Percentiles rank a stretch among this genome's conserved stretches.
Evolutionary conservation across 805 yeast genomes (phyloP).

Genomic region (Candida methanosorbosa): DNA sequence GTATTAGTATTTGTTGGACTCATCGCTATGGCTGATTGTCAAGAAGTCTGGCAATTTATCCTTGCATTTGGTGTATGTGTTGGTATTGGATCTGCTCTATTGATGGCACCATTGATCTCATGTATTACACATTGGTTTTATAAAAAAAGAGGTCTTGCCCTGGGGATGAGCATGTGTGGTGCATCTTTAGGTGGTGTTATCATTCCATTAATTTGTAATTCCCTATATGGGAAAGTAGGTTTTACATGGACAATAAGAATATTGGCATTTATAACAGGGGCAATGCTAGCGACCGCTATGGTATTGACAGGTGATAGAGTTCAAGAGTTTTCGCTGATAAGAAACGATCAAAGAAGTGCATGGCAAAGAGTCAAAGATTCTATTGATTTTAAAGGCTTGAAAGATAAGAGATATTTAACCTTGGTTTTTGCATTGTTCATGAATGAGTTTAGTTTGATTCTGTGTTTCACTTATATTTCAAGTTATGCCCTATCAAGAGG

Average conservation of each 20-base stretch:
- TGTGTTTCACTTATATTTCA: slow-evolving; percentile 45
- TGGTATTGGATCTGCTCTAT: slow-evolving; percentile 38
- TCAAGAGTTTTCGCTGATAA: slow-evolving; percentile 5
- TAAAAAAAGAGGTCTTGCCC: slow-evolving; percentile 46
- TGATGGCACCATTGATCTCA: slow-evolving; percentile 36
- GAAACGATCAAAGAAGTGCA: slow-evolving; percentile 1
- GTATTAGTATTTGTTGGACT: slow-evolving; percentile 28
- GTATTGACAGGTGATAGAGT: slow-evolving; percentile 22
- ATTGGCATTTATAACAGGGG: slow-evolving; percentile 37
- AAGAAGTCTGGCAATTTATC: slow-evolving; percentile 39
- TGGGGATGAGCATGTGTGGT: slow-evolving; percentile 54
- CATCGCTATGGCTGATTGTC: slow-evolving; percentile 35
- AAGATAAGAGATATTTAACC: slow-evolving; percentile 32
- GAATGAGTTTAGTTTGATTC: slow-evolving; percentile 45
- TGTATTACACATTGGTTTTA: slow-evolving; percentile 56
- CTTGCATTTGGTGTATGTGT: slow-evolving; percentile 39
- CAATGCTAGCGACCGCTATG: slow-evolving; percentile 19
- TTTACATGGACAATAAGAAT: slow-evolving; percentile 54
- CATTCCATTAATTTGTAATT: slow-evolving; percentile 46
- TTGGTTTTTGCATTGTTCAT: slow-evolving; percentile 33
- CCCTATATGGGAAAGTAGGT: slow-evolving; percentile 41
- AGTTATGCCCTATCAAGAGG: slow-evolving; percentile 49
- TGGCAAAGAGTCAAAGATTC: slow-evolving; percentile 15
- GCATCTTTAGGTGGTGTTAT: slow-evolving; percentile 50
- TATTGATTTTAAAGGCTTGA: slow-evolving; percentile 30